Evolutionary conservation across 2,329 filamentous ascomycete genomes (phyloP), one percentile per base, ranked within the genome.

Genomic region (Nemania sp.): DNA sequence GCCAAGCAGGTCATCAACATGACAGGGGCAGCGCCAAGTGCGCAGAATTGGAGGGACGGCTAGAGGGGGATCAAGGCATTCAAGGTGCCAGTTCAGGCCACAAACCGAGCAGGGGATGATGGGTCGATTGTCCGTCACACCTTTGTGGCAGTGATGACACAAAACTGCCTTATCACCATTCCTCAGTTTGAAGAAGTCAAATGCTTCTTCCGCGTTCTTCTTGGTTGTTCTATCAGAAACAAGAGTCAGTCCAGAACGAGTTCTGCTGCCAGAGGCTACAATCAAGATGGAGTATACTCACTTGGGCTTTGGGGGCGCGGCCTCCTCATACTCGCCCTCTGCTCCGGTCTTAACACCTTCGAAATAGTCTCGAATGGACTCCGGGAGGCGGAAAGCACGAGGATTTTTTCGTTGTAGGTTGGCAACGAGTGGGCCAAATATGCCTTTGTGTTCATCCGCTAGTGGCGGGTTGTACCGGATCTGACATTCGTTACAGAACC

Each of bases 21-120:
- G 95, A 65, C 90, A 87, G 51, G 94, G 94, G 72, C 95, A 99
- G 75, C 87, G 89, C 91, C 92, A 99, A 57, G 87, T 89, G 70
- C 88, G 87, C 53, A 89, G 81, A 52, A 87, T 83, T 11, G 93
- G 93, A 40, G 92, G 90, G 57, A 90, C 87, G 35, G 92, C 87
- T 71, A 93, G 78, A 35, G 94, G 93, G 29, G 92, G 91, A 72
- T 96, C 88, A 15, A 96, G 80, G 76, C 95, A 99, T 75, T 98
- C 94, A 53, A 97, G 81, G 78, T 99, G 95, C 90, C 93, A 99
- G 71, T 88, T 84, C 35, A 91, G 83, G 12, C 85, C 81, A 76
- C 94, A 99, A 70, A 72, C 67, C 1, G 92, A 92, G 79, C 94
- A 99, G 47, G 90, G 87, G 67, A 97, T 89, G 69, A 98, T 92